phyloP scores from a whole-genome alignment of 768 basidiomycete genomes.

The Amanita brunnescens region DNA sequence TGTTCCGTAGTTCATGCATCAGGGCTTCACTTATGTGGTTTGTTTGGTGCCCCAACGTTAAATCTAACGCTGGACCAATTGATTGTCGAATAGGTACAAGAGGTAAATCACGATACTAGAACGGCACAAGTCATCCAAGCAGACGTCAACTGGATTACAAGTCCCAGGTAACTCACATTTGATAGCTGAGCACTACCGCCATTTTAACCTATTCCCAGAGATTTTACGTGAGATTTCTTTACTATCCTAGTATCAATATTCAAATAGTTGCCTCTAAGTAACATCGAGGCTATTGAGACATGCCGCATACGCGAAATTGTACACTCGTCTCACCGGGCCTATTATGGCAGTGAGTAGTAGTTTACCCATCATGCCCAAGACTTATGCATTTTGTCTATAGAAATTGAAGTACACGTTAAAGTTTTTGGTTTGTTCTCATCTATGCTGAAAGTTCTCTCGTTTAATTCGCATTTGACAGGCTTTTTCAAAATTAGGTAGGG shows the following conservation, averaged over 20 bases:
- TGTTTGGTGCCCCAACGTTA: slow-evolving; percentile 13
- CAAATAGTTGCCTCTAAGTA: slow-evolving; percentile 27
- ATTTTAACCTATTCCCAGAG: slow-evolving; percentile 29
- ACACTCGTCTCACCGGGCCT: slow-evolving; percentile 27
- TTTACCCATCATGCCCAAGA: neutral
- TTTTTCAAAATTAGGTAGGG: slow-evolving; percentile 70
- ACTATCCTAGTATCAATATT: neutral
- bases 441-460: neutral
- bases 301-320: slow-evolving; percentile 63
- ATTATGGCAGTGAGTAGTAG: slow-evolving; percentile 59
- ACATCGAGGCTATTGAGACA: slow-evolving; percentile 72
- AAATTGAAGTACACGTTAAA: slow-evolving; percentile 52
- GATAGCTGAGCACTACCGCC: neutral
- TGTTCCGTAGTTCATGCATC: slow-evolving; percentile 67
- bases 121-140: slow-evolving; percentile 60
- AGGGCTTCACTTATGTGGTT: slow-evolving; percentile 75
- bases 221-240: slow-evolving; percentile 53
- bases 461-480: slow-evolving; percentile 29
- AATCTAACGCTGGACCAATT: neutral
- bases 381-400: slow-evolving; percentile 23
- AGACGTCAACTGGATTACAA: slow-evolving; percentile 83
- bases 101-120: slow-evolving; percentile 73
- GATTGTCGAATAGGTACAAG: slow-evolving; percentile 43
- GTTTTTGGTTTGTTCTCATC: slow-evolving; percentile 56
- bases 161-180: slow-evolving; percentile 39